phyloP scores from a whole-genome alignment of 139 green algal genomes.

The Astrephomene gubernaculifera region DNA sequence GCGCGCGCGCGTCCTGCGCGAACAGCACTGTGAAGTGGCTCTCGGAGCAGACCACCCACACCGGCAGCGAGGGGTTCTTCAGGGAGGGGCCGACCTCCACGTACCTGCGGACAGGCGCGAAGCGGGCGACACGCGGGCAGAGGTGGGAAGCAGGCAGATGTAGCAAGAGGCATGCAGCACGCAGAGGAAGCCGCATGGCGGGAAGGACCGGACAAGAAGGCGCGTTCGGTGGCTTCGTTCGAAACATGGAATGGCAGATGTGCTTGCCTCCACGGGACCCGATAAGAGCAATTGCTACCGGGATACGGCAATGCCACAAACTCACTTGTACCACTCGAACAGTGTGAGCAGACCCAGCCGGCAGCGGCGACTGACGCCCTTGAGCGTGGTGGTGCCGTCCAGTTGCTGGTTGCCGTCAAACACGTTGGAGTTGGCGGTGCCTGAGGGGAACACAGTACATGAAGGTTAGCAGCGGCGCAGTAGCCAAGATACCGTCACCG shows the following conservation, averaged over 20 bases:
- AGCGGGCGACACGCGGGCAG: too few relatives aligned
- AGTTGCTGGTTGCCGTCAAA: slow-evolving; percentile 70
- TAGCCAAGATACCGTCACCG: too few relatives aligned
- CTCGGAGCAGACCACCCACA: slow-evolving; percentile 84
- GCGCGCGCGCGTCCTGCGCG: slow-evolving; percentile 22
- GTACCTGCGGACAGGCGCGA: slow-evolving; percentile 37
- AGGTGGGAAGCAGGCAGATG: too few relatives aligned
- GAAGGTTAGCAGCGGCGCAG: too few relatives aligned
- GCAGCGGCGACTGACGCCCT: slow-evolving; percentile 53
- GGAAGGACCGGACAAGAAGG: too few relatives aligned
- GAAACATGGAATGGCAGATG: too few relatives aligned
- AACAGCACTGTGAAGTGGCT: slow-evolving; percentile 83
- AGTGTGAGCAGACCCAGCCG: slow-evolving; percentile 74
- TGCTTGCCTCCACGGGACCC: too few relatives aligned
- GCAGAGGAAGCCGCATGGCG: too few relatives aligned
- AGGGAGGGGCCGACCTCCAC: slow-evolving; percentile 66
- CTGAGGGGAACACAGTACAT: not conserved
- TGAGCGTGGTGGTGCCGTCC: slow-evolving; percentile 52
- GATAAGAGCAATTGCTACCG: too few relatives aligned
- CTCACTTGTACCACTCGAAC: slow-evolving; percentile 77
- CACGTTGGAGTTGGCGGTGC: slow-evolving; percentile 67
- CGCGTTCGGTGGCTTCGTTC: too few relatives aligned
- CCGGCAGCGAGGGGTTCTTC: slow-evolving; percentile 70
- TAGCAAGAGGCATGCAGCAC: too few relatives aligned
- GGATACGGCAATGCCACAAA: not conserved